Evolutionary conservation across 306 rosid genomes (phyloP).

Genomic region (Fragaria iinumae): DNA sequence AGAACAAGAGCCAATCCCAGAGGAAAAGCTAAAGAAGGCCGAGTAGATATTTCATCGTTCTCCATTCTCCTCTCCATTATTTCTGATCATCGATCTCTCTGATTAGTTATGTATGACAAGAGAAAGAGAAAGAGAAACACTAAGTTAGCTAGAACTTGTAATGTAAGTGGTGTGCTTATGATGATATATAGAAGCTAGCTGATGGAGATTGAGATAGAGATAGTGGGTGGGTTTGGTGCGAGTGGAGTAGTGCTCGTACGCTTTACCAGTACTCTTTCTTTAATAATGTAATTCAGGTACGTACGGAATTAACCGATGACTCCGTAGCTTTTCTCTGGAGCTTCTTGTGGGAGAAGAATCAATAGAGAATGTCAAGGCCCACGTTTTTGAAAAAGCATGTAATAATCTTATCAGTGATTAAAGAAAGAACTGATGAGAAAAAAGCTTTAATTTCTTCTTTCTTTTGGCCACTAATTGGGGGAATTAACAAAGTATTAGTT

Average conservation of each 20-base stretch:
- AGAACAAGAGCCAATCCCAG: slow-evolving; percentile 63
- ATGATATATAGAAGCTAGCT: not conserved
- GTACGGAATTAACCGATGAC: slow-evolving; percentile 6
- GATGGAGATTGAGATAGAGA: not conserved
- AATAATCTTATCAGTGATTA: not conserved
- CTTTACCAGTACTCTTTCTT: slow-evolving; percentile 15
- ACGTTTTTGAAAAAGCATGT: not conserved
- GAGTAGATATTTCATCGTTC: not conserved
- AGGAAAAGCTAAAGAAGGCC: slow-evolving; percentile 48
- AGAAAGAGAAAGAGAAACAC: not conserved
- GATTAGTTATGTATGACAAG: not conserved
- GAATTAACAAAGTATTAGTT: not conserved
- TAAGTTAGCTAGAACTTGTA: not conserved
- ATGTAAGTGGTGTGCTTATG: not conserved
- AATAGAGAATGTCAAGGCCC: not conserved
- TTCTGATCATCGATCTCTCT: slow-evolving; percentile 1
- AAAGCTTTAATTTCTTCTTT: not conserved
- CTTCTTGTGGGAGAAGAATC: not conserved
- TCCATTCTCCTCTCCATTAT: slow-evolving; percentile 1
- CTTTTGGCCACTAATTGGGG: slow-evolving; percentile 1
- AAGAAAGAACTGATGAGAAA: not conserved
- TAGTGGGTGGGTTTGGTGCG: slow-evolving; percentile 11
- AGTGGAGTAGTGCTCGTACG: slow-evolving; percentile 12
- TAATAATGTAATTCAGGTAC: not conserved
- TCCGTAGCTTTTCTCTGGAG: not conserved